Base-by-base conservation (phyloP, 2,329 filamentous ascomycete species). In the Coleophoma eucalyptorum region DNA sequence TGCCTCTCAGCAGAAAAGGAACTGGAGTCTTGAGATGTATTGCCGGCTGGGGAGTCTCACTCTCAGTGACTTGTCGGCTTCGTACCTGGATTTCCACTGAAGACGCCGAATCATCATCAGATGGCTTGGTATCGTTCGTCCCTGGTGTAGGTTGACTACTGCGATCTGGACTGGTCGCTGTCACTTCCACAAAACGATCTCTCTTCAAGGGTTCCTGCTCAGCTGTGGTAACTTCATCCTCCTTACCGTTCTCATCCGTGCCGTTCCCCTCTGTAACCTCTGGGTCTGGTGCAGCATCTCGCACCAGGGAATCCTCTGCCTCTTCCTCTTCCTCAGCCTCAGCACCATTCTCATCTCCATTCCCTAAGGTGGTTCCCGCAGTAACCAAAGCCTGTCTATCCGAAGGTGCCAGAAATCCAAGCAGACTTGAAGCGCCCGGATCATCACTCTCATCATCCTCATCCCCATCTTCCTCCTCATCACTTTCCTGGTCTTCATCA, bases 1-100 rank as follows among this genome's bases (percentile, higher is more conserved):
- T 96, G 18, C 94, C 94, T 46, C 94, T 86, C 0, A 97, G 75
- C 11, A 99, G 78, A 54, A 90, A 87, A 0, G 91, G 92, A 11
- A 94, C 80, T 7, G 88, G 84, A 0, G 85, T 92, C 58, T 86
- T 88, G 51, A 74, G 55, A 32, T 69, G 59, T 18, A 65, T 65
- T 12, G 46, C 46, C 33, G 68, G 65, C 20, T 70, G 69, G 32
- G 72, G 69, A 3, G 73, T 71, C 49, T 68, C 62, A 54, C 65
- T 65, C 48, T 68, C 56, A 49, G 67, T 72, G 52, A 54, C 54
- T 51, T 65, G 61, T 16, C 57, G 55, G 50, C 59, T 61, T 35
- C 34, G 59, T 31, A 62, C 62, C 35, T 64, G 62, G 42, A 50
- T 51, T n/a, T 68, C 65, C 10, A 67, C 55, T 32, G 64, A 67